Conservation (phyloP, 2,329 filamentous ascomycete genomes). For the Phialophora verrucosa region DNA sequence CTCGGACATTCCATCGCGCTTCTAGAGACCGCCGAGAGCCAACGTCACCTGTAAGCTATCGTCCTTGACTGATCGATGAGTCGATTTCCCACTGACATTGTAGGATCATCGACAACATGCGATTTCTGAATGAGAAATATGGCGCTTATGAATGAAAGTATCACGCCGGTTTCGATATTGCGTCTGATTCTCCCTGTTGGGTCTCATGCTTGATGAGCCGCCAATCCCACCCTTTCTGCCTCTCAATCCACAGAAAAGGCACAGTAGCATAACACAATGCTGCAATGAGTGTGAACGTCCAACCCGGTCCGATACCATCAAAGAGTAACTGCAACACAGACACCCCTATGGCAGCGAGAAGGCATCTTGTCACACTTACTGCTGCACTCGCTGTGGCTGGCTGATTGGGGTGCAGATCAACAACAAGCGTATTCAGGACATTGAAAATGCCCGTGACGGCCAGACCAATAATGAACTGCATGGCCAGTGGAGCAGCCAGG, state of each 20-base stretch:
- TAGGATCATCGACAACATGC: conserved; percentile 34
- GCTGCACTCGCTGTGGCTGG: conserved; percentile 45
- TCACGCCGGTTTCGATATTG: neutral
- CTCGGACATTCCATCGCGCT: conserved; percentile 29
- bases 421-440: conserved; percentile 21
- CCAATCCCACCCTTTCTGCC: conserved; percentile 5
- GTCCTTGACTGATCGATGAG: neutral
- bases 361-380: conserved; percentile 44
- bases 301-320: conserved; percentile 39
- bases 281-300: conserved; percentile 30
- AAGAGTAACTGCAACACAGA: conserved; percentile 38
- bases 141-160: neutral
- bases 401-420: conserved; percentile 26
- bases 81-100: neutral
- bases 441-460: conserved; percentile 16
- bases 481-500: conserved; percentile 44
- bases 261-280: conserved; percentile 12
- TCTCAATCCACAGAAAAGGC: neutral
- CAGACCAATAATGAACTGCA: conserved; percentile 27
- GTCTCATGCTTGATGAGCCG: neutral
- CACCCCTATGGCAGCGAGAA: conserved; percentile 35
- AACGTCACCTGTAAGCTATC: conserved; percentile 27
- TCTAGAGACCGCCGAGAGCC: conserved; percentile 15
- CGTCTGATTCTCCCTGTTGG: neutral
- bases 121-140: conserved; percentile 39